A percentile compares a stretch with the other conserved stretches of the same genome.
phyloP scores from a whole-genome alignment of 305 asterid genomes.

The Solanum chacoense region DNA sequence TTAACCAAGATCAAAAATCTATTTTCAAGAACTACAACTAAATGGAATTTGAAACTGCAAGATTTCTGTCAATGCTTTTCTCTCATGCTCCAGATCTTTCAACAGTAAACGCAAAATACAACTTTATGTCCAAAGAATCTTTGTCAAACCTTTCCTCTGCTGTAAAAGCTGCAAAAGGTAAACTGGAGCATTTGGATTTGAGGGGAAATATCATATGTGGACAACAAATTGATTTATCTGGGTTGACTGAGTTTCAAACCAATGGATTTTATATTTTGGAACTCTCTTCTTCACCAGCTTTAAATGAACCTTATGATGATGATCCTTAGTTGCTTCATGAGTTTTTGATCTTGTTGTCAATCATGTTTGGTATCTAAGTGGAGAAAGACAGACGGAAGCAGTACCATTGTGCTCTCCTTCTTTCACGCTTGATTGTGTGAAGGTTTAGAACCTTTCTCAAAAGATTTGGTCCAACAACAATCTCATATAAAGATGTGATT shows the following conservation, averaged over 20 bases:
- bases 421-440: background rate
- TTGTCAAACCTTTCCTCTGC: conserved; percentile 37
- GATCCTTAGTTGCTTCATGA: conserved; percentile 42
- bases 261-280: conserved; percentile 32
- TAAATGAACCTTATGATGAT: conserved; percentile 44
- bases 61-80: conserved; percentile 49
- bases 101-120: conserved; percentile 58
- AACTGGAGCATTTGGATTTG: conserved; percentile 64
- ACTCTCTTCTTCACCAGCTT: conserved; percentile 20
- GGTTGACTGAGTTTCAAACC: conserved; percentile 31
- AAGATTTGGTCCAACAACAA: background rate
- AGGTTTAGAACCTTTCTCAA: background rate
- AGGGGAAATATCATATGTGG: conserved; percentile 40
- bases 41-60: conserved; percentile 40
- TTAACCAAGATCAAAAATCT: too few species aligned
- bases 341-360: too few species aligned
- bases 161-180: conserved; percentile 57
- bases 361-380: background rate
- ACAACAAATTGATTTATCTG: conserved; percentile 23
- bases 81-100: conserved; percentile 33
- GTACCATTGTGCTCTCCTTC: background rate
- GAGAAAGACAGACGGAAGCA: background rate
- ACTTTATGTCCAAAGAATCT: conserved; percentile 63
- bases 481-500: background rate
- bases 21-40: background rate